phyloP scores from a whole-genome alignment of 768 basidiomycete genomes.

The Serendipita sp. region DNA sequence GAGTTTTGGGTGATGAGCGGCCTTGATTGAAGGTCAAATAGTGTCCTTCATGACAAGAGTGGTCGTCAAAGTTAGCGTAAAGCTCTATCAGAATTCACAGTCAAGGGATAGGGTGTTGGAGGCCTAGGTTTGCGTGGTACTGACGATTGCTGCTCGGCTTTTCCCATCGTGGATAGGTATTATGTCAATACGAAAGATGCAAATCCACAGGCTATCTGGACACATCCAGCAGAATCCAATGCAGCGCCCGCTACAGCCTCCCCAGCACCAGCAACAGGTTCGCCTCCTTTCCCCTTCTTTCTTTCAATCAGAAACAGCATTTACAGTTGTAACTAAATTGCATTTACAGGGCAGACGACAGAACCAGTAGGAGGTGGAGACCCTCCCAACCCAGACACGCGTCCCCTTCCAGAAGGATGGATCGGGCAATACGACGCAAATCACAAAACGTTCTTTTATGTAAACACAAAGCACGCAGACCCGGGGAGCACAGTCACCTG shows the following conservation, averaged over 20 bases:
- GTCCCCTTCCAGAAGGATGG: slow-evolving; percentile 11
- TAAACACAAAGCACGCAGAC: slow-evolving; percentile 2
- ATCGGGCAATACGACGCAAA: slow-evolving; percentile 8
- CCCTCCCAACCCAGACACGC: neutral
- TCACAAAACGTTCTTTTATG: slow-evolving; percentile 11
- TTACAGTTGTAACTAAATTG: too few relatives aligned
- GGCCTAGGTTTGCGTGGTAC: neutral
- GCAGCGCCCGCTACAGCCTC: neutral
- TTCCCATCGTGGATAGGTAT: neutral
- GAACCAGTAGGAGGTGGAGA: neutral
- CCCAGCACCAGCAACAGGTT: neutral
- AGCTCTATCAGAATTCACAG: neutral
- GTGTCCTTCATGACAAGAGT: neutral
- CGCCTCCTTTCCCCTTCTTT: neutral
- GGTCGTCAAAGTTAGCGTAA: neutral
- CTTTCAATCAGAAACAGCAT: too few relatives aligned
- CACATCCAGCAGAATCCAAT: neutral
- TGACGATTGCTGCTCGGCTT: neutral
- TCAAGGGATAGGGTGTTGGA: neutral
- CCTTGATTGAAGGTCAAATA: neutral
- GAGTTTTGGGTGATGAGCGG: neutral
- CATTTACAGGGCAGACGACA: neutral
- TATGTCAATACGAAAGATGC: neutral
- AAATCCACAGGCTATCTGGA: slow-evolving; percentile 2
- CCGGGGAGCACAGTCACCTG: slow-evolving; percentile 4